Conservation (phyloP, 495 filamentous ascomycete genomes). For the Penicillium bialowiezense region DNA sequence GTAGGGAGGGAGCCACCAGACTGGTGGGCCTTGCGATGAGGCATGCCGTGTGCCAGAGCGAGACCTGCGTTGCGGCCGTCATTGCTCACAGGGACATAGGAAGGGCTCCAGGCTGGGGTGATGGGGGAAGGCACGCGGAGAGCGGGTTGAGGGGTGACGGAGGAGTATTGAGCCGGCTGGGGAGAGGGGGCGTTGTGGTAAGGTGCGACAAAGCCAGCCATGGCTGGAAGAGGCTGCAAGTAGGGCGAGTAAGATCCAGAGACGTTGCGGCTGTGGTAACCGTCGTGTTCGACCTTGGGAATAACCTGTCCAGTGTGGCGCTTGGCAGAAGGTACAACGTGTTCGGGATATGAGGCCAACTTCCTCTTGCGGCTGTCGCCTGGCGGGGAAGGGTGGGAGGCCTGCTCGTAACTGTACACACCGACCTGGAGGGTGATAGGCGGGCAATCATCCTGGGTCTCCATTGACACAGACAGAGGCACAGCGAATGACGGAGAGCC, state of each 20-base stretch:
- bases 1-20: slow-evolving; percentile 55
- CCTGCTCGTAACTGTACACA: slow-evolving; percentile 69
- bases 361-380: slow-evolving; percentile 51
- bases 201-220: slow-evolving; percentile 30
- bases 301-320: slow-evolving; percentile 40
- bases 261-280: slow-evolving; percentile 33
- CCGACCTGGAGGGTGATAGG: slow-evolving; percentile 67
- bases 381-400: slow-evolving; percentile 29
- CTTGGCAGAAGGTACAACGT: slow-evolving; percentile 40
- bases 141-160: slow-evolving; percentile 30
- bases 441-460: slow-evolving; percentile 60
- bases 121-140: slow-evolving; percentile 43
- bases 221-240: slow-evolving; percentile 36
- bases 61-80: slow-evolving; percentile 31
- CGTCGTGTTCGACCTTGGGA: slow-evolving; percentile 35
- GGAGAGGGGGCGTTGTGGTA: slow-evolving; percentile 33
- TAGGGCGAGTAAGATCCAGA: slow-evolving; percentile 45
- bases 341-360: slow-evolving; percentile 44
- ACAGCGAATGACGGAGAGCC: slow-evolving; percentile 64
- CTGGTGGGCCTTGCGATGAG: slow-evolving; percentile 37
- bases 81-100: slow-evolving; percentile 29
- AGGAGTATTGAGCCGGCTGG: slow-evolving; percentile 30
- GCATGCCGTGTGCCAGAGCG: slow-evolving; percentile 29
- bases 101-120: slow-evolving; percentile 45
- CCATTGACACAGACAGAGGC: slow-evolving; percentile 69